Evolutionary conservation across 805 yeast species (phyloP).

Genomic region (Priceomyces haplophilus): DNA sequence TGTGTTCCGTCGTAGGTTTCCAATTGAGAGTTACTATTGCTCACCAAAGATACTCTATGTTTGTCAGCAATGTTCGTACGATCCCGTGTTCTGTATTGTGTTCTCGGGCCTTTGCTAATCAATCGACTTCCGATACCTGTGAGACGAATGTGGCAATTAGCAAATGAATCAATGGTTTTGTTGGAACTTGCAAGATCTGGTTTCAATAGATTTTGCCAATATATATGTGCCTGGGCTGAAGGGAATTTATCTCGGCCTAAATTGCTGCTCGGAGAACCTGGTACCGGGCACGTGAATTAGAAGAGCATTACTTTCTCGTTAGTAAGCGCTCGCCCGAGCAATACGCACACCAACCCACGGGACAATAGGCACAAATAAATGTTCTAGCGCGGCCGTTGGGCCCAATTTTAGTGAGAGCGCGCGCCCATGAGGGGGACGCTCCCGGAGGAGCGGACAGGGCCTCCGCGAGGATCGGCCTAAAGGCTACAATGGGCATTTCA

Average conservation of each 20-base stretch:
- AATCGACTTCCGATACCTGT: too few species aligned
- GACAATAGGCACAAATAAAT: too few species aligned
- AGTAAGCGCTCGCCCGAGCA: neutral
- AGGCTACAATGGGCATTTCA: too few species aligned
- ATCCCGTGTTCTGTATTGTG: too few species aligned
- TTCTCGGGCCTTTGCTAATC: too few species aligned
- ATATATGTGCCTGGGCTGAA: too few species aligned
- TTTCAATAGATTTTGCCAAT: neutral
- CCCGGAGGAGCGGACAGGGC: too few species aligned
- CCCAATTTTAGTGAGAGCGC: neutral
- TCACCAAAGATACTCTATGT: neutral
- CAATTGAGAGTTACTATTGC: neutral
- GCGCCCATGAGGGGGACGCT: neutral
- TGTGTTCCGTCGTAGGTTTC: neutral
- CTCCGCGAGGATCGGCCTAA: too few species aligned
- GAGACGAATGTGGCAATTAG: too few species aligned
- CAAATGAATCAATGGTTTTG: too few species aligned
- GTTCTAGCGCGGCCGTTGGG: neutral
- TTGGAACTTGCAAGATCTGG: too few species aligned
- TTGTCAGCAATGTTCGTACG: constrained; percentile 1
- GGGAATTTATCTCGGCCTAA: neutral
- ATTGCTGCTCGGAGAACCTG: constrained; percentile 1
- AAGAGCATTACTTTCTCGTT: neutral
- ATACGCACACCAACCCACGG: too few species aligned
- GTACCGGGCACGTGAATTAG: constrained; percentile 1